These are phyloP conservation scores for Peronospora farinosa DNA, from an alignment of 352 stramenopile genomes.

Conservation along the genomic window DNA sequence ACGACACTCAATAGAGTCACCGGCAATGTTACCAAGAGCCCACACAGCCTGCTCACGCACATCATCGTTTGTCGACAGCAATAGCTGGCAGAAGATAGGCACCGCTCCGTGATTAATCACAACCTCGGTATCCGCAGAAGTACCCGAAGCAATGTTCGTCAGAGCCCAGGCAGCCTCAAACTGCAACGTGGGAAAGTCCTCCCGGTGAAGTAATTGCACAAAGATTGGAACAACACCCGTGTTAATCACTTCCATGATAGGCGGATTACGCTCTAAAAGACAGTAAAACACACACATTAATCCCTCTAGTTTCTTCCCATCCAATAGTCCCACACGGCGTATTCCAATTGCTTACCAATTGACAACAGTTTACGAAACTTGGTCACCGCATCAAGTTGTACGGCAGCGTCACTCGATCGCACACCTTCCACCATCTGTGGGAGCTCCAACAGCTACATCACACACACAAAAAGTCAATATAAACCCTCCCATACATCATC, in stretches of 20 bases:
- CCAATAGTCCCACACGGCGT: background rate
- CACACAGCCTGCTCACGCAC: slow-evolving; percentile 95
- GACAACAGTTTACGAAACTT: slow-evolving; percentile 98
- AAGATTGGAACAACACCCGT: slow-evolving; percentile 96
- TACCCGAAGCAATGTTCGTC: slow-evolving; percentile 99
- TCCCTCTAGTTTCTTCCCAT: background rate
- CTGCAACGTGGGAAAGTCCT: slow-evolving; percentile 91
- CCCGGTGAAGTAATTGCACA: slow-evolving; percentile 95
- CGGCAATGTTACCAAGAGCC: slow-evolving; percentile 99
- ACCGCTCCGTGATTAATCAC: slow-evolving; percentile 97
- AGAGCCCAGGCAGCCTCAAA: slow-evolving; percentile 99
- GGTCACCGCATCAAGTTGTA: slow-evolving; percentile 95
- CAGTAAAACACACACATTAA: slow-evolving; percentile 5
- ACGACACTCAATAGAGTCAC: slow-evolving; percentile 93
- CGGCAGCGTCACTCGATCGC: slow-evolving; percentile 84
- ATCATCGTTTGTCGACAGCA: slow-evolving; percentile 95
- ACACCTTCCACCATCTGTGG: slow-evolving; percentile 92
- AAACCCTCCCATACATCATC: slow-evolving; percentile 3
- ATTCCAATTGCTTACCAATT: slow-evolving; percentile 76
- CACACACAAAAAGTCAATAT: slow-evolving; percentile 12
- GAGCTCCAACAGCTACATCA: slow-evolving; percentile 88
- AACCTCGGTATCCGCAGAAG: slow-evolving; percentile 94
- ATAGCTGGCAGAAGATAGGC: slow-evolving; percentile 94
- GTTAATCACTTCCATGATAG: slow-evolving; percentile 99
- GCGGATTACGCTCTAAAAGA: slow-evolving; percentile 92